Conservation (phyloP, 192 early-diverging fungal species). For the Coemansia sp. region DNA sequence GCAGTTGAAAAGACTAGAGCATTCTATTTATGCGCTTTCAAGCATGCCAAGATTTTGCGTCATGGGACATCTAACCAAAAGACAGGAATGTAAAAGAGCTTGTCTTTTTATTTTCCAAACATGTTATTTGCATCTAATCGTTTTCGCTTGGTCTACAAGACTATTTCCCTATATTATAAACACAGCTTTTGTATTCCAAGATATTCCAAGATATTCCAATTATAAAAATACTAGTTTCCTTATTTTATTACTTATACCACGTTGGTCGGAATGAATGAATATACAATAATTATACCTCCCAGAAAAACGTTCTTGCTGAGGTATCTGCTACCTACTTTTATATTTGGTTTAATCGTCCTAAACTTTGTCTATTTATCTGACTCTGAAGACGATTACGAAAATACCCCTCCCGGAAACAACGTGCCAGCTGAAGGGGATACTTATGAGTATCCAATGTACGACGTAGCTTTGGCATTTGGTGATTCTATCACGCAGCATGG, state of each 20-base stretch:
- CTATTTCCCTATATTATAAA: no score
- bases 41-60: no score
- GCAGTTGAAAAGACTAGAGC: no score
- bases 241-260: not conserved
- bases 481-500: slow-evolving; percentile 45
- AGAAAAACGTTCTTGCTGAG: not conserved
- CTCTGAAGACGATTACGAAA: not conserved
- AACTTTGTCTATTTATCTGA: not conserved
- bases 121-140: no score
- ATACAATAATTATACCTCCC: not conserved
- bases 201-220: no score
- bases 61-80: no score
- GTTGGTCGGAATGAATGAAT: not conserved
- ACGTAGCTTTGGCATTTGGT: slow-evolving; percentile 36
- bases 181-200: no score
- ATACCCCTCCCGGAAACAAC: not conserved
- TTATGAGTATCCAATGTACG: slow-evolving; percentile 20
- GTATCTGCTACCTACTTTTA: not conserved
- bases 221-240: no score
- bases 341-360: not conserved
- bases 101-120: no score
- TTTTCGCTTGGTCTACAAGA: no score
- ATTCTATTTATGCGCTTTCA: no score
- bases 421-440: not conserved
- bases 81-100: no score